These are phyloP conservation scores for Salix suchowensis DNA, from an alignment of 345 rosid species.

Conservation along the genomic window DNA sequence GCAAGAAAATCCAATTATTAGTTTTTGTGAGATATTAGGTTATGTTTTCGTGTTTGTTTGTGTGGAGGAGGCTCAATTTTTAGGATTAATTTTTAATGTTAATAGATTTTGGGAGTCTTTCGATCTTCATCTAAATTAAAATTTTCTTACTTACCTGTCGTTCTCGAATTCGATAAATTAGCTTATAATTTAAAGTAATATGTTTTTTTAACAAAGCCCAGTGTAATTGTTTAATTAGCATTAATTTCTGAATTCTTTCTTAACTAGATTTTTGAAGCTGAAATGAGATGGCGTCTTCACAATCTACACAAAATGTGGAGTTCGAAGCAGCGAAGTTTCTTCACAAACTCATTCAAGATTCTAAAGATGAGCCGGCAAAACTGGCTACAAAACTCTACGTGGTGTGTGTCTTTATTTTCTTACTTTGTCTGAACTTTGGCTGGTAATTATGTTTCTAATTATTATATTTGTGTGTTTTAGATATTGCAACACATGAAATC, in stretches of 20 bases:
- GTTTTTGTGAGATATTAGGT: neutral
- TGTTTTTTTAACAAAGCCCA: neutral
- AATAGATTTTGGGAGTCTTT: too few relatives aligned
- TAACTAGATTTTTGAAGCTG: slow-evolving; percentile 12
- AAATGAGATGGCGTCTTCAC: slow-evolving; percentile 47
- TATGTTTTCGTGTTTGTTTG: too few relatives aligned
- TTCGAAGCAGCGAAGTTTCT: slow-evolving; percentile 97
- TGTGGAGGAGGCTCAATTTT: too few relatives aligned
- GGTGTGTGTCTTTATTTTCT: slow-evolving; percentile 34
- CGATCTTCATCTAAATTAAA: too few relatives aligned
- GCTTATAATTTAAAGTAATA: neutral
- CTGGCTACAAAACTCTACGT: slow-evolving; percentile 92
- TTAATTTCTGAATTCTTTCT: neutral
- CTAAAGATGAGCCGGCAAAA: slow-evolving; percentile 91
- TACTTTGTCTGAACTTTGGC: neutral
- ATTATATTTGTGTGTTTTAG: slow-evolving; percentile 30
- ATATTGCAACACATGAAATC: slow-evolving; percentile 96
- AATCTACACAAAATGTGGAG: slow-evolving; percentile 81
- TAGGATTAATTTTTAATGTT: too few relatives aligned
- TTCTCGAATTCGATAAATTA: too few relatives aligned
- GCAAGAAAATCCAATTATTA: neutral
- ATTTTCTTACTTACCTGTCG: too few relatives aligned
- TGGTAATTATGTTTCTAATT: slow-evolving; percentile 11
- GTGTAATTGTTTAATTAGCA: neutral
- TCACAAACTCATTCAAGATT: slow-evolving; percentile 95